Conservation (phyloP, 129 eudicot genomes). For the Chrysanthemum lavandulifolium region DNA sequence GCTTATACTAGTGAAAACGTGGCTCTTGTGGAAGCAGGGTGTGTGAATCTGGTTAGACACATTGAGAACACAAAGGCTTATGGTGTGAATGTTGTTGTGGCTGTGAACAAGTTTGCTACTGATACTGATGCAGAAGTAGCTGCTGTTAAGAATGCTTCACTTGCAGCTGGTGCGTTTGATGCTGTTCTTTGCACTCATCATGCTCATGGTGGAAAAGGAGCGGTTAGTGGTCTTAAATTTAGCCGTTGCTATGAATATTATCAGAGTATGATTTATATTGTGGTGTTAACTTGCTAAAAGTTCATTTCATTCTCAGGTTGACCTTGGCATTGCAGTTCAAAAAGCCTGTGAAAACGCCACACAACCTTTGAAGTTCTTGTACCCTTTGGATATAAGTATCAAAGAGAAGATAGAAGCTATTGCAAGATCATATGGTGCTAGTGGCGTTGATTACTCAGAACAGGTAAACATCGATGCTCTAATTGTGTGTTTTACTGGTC, state of each 20-base stretch:
- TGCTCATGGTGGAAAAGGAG: constrained; percentile 99
- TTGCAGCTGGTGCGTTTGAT: constrained; percentile 95
- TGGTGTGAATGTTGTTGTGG: constrained; percentile 96
- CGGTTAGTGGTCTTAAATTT: constrained; percentile 52
- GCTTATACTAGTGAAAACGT: constrained; percentile 88
- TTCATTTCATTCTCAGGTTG: constrained; percentile 53
- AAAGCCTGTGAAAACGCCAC: constrained; percentile 83
- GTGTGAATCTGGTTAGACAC: constrained; percentile 83
- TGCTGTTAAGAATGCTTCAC: constrained; percentile 71
- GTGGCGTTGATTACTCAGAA: constrained; percentile 93
- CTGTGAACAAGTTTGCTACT: constrained; percentile 80
- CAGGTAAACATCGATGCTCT: constrained; percentile 46
- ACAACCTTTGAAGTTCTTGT: constrained; percentile 82
- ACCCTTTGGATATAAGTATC: constrained; percentile 83
- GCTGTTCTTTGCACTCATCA: constrained; percentile 97
- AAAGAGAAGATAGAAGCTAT: constrained; percentile 96
- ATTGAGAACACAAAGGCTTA: constrained; percentile 82
- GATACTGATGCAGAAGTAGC: constrained; percentile 92
- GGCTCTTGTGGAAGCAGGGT: constrained; percentile 92
- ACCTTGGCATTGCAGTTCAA: constrained; percentile 91
- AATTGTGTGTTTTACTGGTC: constrained; percentile 8
- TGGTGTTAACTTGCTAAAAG: not conserved
- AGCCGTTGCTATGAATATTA: not conserved
- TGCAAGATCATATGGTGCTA: constrained; percentile 95
- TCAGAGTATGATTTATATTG: not conserved